Evolutionary conservation across 2,329 filamentous ascomycete species (phyloP).

Genomic region (Botrytis hyacinthi): DNA sequence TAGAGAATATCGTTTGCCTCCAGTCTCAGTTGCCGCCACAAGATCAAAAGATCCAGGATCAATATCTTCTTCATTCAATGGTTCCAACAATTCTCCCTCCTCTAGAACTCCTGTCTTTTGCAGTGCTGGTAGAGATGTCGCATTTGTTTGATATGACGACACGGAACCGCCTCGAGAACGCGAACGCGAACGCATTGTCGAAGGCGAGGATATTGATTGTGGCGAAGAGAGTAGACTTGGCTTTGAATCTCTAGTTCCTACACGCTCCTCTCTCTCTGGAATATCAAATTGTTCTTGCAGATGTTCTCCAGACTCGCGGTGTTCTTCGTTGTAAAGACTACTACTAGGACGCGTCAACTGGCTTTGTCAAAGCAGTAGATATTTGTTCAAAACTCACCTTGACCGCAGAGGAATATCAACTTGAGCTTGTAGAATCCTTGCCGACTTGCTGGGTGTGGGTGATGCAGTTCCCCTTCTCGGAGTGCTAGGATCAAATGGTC

Average conservation of each 20-base stretch:
- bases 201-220: slow-evolving; percentile 22
- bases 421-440: slow-evolving; percentile 13
- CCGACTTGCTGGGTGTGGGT: not conserved
- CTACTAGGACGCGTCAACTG: slow-evolving; percentile 3
- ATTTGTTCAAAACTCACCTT: not conserved
- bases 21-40: slow-evolving; percentile 44
- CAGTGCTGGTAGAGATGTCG: slow-evolving; percentile 34
- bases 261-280: slow-evolving; percentile 6
- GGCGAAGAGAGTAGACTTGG: slow-evolving; percentile 3
- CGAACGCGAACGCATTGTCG: slow-evolving; percentile 25
- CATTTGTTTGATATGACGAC: slow-evolving; percentile 34
- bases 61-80: slow-evolving; percentile 45
- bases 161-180: slow-evolving; percentile 29
- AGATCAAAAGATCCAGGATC: slow-evolving; percentile 55
- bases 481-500: not conserved
- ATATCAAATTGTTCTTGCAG: not conserved
- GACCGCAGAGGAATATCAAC: slow-evolving; percentile 3
- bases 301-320: slow-evolving; percentile 2
- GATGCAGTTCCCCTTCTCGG: not conserved
- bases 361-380: not conserved
- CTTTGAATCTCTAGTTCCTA: slow-evolving; percentile 16
- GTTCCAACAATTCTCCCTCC: slow-evolving; percentile 53
- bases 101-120: slow-evolving; percentile 32
- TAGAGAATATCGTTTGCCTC: slow-evolving; percentile 49
- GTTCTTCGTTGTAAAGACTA: slow-evolving; percentile 16